These are phyloP conservation scores for Quercus gilva DNA, from an alignment of 306 rosid genomes.

Conservation along the genomic window DNA sequence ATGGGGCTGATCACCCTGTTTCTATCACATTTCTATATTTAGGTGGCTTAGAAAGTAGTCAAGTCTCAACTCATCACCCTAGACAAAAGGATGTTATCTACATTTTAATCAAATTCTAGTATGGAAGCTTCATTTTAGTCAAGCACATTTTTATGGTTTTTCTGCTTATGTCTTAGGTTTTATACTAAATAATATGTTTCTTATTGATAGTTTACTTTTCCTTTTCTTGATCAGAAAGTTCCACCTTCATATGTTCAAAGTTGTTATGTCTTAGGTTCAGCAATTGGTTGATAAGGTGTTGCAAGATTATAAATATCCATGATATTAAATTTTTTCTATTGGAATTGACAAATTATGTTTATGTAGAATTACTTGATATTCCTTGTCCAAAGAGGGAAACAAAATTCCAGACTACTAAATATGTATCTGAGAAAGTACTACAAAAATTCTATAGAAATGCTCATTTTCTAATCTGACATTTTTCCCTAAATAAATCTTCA, in stretches of 20 bases:
- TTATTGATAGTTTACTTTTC: too few species aligned
- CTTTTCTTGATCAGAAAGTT: too few species aligned
- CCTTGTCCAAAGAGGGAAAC: neutral
- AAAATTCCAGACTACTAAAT: neutral
- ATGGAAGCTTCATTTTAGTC: neutral
- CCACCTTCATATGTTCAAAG: too few species aligned
- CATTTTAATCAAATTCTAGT: neutral
- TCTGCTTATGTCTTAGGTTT: too few species aligned
- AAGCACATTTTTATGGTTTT: neutral
- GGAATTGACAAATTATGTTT: neutral
- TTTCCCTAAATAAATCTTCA: neutral
- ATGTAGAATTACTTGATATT: neutral
- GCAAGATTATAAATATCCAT: too few species aligned
- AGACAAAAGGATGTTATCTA: neutral
- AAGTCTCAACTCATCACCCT: neutral
- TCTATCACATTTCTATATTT: neutral
- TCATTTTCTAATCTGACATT: neutral
- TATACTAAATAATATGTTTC: too few species aligned
- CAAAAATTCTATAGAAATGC: too few species aligned
- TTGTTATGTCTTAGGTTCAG: too few species aligned
- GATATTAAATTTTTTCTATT: too few species aligned
- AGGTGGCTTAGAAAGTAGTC: neutral
- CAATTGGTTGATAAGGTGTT: too few species aligned
- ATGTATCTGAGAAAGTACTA: neutral
- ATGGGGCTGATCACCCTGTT: neutral